Conservation (phyloP, 1,284 basidiomycete genomes). For the Cutaneotrichosporon sp. region DNA sequence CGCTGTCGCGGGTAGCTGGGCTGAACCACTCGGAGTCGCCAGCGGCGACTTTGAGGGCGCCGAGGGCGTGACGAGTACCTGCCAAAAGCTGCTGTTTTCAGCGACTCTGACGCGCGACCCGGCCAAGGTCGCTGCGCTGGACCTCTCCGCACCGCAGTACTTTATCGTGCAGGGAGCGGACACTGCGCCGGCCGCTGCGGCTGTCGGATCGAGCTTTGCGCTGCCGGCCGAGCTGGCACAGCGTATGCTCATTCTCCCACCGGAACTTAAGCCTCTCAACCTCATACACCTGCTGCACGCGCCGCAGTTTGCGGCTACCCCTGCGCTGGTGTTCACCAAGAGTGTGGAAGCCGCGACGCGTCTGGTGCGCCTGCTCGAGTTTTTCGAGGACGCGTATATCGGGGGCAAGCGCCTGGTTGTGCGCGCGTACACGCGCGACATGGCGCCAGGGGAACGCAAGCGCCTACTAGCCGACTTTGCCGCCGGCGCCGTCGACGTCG, state of each 20-base stretch:
- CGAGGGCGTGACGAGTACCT: slow-evolving; percentile 39
- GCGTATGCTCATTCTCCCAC: slow-evolving; percentile 74
- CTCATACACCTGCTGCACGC: slow-evolving; percentile 77
- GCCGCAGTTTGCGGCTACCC: slow-evolving; percentile 20
- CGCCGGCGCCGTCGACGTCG: slow-evolving; percentile 76
- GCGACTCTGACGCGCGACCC: slow-evolving; percentile 94
- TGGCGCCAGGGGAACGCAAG: slow-evolving; percentile 67
- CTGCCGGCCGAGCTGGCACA: slow-evolving; percentile 75
- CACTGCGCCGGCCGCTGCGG: slow-evolving; percentile 31
- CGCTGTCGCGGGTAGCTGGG: slow-evolving; percentile 49
- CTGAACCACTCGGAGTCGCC: slow-evolving; percentile 32
- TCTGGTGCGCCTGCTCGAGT: slow-evolving; percentile 73
- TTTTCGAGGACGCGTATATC: slow-evolving; percentile 62
- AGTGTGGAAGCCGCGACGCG: slow-evolving; percentile 83
- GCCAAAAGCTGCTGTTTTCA: slow-evolving; percentile 94
- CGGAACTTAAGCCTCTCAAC: slow-evolving; percentile 79
- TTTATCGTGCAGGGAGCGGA: slow-evolving; percentile 64
- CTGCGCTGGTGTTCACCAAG: slow-evolving; percentile 88
- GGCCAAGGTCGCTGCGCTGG: slow-evolving; percentile 77
- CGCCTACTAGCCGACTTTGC: slow-evolving; percentile 74
- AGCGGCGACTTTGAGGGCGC: slow-evolving; percentile 22
- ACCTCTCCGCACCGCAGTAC: slow-evolving; percentile 76
- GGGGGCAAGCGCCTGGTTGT: slow-evolving; percentile 49
- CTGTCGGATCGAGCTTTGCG: slow-evolving; percentile 62
- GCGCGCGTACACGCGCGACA: slow-evolving; percentile 80